phyloP scores from a whole-genome alignment of 129 eudicot genomes.

The Saussurea involucrata region DNA sequence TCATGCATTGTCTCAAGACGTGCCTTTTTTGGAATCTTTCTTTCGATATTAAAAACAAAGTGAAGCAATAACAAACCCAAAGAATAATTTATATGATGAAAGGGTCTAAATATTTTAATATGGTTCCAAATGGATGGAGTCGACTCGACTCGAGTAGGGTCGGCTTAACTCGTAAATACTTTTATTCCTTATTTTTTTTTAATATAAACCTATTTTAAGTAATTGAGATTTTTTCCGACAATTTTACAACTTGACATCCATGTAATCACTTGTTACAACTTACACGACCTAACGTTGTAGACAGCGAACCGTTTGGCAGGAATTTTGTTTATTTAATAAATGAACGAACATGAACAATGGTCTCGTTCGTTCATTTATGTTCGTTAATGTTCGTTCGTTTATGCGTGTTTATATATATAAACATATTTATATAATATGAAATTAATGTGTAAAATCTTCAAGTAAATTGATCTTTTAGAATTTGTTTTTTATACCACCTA shows the following conservation, averaged over 20 bases:
- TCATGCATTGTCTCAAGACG: constrained; percentile 11
- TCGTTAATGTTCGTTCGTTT: too few relatives aligned
- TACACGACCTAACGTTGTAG: background rate
- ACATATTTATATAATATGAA: too few relatives aligned
- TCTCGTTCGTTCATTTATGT: too few relatives aligned
- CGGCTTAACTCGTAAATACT: background rate
- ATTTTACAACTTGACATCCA: background rate
- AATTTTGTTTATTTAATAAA: too few relatives aligned
- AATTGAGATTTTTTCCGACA: background rate
- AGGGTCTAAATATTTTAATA: background rate
- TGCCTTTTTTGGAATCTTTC: constrained; percentile 26
- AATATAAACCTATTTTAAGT: background rate
- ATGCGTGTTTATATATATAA: too few relatives aligned
- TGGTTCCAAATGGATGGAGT: background rate
- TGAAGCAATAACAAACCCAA: constrained; percentile 5
- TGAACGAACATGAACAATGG: too few relatives aligned
- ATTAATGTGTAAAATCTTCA: too few relatives aligned
- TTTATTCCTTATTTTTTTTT: background rate
- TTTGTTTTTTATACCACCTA: too few relatives aligned
- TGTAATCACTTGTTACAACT: background rate
- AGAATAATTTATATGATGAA: background rate
- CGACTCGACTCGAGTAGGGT: background rate
- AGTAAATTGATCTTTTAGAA: too few relatives aligned
- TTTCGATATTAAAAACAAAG: background rate
- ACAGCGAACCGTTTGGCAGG: too few relatives aligned